phyloP scores from a whole-genome alignment of 345 rosid genomes.

The Firmiana major region DNA sequence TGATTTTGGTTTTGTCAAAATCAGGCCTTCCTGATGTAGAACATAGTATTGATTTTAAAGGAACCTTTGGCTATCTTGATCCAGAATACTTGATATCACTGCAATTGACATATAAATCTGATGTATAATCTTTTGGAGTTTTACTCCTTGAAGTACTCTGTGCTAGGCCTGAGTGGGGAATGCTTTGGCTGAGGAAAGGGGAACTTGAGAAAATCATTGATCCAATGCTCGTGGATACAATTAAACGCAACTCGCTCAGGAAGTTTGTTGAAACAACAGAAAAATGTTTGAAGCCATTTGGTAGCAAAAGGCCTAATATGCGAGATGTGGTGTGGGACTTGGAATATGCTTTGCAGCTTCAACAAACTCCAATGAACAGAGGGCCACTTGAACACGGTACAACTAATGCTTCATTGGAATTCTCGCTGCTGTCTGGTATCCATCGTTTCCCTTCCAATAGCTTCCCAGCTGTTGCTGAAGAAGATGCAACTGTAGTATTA shows the following conservation, averaged over 20 bases:
- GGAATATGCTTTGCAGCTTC: conserved; percentile 45
- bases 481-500: conserved; percentile 1
- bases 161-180: conserved; percentile 55
- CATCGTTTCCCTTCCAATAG: conserved; percentile 29
- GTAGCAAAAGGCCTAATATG: conserved; percentile 53
- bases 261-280: conserved; percentile 45
- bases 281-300: conserved; percentile 54
- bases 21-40: conserved; percentile 27
- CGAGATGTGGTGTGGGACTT: conserved; percentile 58
- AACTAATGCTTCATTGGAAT: conserved; percentile 23
- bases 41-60: conserved; percentile 41
- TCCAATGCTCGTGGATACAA: conserved; percentile 28
- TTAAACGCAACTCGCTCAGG: conserved; percentile 36
- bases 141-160: conserved; percentile 53
- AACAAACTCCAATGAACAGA: conserved; percentile 19
- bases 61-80: conserved; percentile 60
- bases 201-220: conserved; percentile 40
- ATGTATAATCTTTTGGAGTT: conserved; percentile 57
- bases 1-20: conserved; percentile 56
- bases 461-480: conserved; percentile 7
- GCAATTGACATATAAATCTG: conserved; percentile 54
- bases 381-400: conserved; percentile 26
- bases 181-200: conserved; percentile 29
- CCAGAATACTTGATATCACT: conserved; percentile 47
- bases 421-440: conserved; percentile 19